Base-by-base conservation (phyloP, 1,139 yeast genomes). In the Taphrina wiesneri region DNA sequence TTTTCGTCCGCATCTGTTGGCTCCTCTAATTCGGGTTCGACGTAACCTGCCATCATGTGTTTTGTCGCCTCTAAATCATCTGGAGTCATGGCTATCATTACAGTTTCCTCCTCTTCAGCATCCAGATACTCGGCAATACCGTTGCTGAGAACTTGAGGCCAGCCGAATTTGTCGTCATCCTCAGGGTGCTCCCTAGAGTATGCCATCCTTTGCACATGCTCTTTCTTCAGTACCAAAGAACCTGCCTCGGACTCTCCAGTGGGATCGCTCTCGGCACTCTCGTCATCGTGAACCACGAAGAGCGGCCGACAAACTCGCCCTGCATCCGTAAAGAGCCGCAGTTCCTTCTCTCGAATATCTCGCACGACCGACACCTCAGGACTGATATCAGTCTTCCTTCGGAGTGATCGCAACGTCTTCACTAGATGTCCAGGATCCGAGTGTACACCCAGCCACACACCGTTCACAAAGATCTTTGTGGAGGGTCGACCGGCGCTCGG, bases 361-460 rank as follows among this genome's bases (percentile, higher is more conserved):
- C 99, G 86, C 71, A 93, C 91, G 75, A 93, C 90, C 39, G 97
- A 90, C 67, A 95, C 98, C 80, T 95, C 99, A 21, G 98, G 90
- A 52, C 95, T 86, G 69, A 93, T 90, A 75, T 95, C 97, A 73
- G 98, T 98, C 75, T 88, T 87, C 82, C 99, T 87, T 80, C 99
- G 86, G 75, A 95, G 83, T 68, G 88, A 86, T 75, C 95, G 86
- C 86, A 93, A 88, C 34, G 97, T 92, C 63, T 88, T 92, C 67
- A 90, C 95, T 74, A 93, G 83, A 75, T 86, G 85, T 15, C 93
- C 90, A 49, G 99, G 98, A 72, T 93, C 97, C 79, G 96, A 86
- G 76, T 93, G 98, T 51, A 96, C 93, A 80, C 99, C 99, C 59
- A 92, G 96, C 99, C 99, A 95, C 68, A 93, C 97, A 82, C 99